Percentiles rank a stretch among this genome's conserved stretches.
Evolutionary conservation across 1,139 yeast species (phyloP).

Genomic region (Suhomyces ambrosiae): DNA sequence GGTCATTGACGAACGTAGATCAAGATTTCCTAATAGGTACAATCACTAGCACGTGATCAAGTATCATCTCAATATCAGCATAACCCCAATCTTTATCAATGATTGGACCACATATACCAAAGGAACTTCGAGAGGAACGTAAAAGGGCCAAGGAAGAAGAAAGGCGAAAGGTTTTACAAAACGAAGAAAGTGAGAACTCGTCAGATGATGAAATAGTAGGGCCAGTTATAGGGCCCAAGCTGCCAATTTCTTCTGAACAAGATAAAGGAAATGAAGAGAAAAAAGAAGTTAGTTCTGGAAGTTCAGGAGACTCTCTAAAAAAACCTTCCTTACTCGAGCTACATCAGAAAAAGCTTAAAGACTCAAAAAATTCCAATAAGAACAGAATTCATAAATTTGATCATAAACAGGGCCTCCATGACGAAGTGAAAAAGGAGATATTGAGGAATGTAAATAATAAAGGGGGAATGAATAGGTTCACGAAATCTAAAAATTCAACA

Average conservation of each 20-base stretch:
- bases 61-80: no score
- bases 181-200: constrained; percentile 6
- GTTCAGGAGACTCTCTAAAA: no score
- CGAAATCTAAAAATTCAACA: constrained; percentile 10
- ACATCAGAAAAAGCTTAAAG: constrained; percentile 16
- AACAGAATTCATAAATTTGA: constrained; percentile 16
- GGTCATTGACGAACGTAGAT: no score
- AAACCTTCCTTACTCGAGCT: constrained; percentile 15
- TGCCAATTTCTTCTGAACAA: constrained; percentile 4
- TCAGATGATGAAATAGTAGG: constrained; percentile 14
- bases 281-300: no score
- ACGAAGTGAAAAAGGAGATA: constrained; percentile 19
- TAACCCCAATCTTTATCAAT: constrained; percentile 2
- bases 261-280: background rate
- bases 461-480: constrained; percentile 18
- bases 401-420: constrained; percentile 16
- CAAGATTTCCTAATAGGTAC: no score
- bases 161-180: background rate
- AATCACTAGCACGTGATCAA: no score
- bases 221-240: constrained; percentile 4
- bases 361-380: constrained; percentile 1
- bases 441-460: constrained; percentile 15
- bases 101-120: constrained; percentile 16
- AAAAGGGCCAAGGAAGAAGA: constrained; percentile 3
- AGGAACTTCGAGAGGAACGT: constrained; percentile 7